Percentiles rank a stretch among this genome's conserved stretches.
phyloP scores from a whole-genome alignment of 2,329 filamentous ascomycete genomes.

The Aureobasidium sp. region DNA sequence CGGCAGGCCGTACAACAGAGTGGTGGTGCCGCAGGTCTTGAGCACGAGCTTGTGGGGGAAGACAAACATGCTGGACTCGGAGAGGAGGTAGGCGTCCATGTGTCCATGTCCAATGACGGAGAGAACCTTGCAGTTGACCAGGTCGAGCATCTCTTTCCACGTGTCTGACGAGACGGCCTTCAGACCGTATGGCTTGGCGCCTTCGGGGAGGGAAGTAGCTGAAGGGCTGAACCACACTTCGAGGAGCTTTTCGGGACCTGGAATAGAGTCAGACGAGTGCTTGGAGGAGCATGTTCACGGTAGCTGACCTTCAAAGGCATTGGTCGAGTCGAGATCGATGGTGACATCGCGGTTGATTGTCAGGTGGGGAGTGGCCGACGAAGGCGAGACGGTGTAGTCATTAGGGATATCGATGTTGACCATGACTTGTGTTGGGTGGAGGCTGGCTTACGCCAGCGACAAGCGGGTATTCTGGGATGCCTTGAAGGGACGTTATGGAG shows the following conservation, averaged over 20 bases:
- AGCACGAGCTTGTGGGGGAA: slow-evolving; percentile 99
- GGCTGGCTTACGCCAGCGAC: slow-evolving; percentile 86
- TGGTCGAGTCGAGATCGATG: slow-evolving; percentile 85
- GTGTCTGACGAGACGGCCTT: slow-evolving; percentile 77
- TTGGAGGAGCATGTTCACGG: neutral
- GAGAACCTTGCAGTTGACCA: slow-evolving; percentile 97
- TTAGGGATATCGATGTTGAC: slow-evolving; percentile 72
- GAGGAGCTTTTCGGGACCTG: slow-evolving; percentile 83
- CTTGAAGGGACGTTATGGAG: slow-evolving; percentile 79
- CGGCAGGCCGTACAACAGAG: slow-evolving; percentile 78
- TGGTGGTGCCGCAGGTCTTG: slow-evolving; percentile 97
- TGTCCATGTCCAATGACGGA: slow-evolving; percentile 89
- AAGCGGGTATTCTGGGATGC: slow-evolving; percentile 52
- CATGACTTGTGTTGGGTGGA: slow-evolving; percentile 56
- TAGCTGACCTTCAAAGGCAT: slow-evolving; percentile 74
- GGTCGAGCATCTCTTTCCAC: slow-evolving; percentile 95
- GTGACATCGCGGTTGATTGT: slow-evolving; percentile 96
- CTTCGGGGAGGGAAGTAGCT: slow-evolving; percentile 62
- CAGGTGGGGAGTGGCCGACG: slow-evolving; percentile 75
- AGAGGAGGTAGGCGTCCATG: slow-evolving; percentile 92
- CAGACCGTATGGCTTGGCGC: slow-evolving; percentile 66
- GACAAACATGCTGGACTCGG: slow-evolving; percentile 99
- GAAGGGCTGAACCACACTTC: slow-evolving; percentile 96
- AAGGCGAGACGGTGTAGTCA: slow-evolving; percentile 71
- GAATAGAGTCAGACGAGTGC: neutral